These are phyloP conservation scores for Fusarium sp. DNA, from an alignment of 2,329 filamentous ascomycete species.

Conservation along the genomic window DNA sequence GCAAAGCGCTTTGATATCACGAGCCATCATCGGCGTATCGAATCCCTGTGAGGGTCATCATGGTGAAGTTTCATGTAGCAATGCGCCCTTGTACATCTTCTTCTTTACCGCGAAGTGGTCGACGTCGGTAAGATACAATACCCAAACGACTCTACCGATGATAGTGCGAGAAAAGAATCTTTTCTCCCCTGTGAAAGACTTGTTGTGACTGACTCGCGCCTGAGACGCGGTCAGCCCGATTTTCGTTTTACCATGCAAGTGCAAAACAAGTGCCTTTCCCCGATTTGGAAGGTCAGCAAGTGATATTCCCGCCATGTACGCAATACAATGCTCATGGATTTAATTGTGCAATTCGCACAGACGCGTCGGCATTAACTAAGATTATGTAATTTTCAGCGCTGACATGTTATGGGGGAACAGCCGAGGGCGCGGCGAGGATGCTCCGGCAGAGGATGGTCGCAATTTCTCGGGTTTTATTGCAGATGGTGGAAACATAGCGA, in stretches of 20 bases:
- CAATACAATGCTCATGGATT: neutral
- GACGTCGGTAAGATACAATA: neutral
- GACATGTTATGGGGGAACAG: neutral
- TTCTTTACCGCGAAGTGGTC: neutral
- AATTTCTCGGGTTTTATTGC: too few species aligned
- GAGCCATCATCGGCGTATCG: neutral
- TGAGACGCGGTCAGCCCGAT: neutral
- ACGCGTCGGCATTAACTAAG: rapidly evolving
- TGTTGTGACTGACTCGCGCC: neutral
- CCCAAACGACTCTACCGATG: rapidly evolving
- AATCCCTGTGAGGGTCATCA: neutral
- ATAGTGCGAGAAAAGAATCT: rapidly evolving
- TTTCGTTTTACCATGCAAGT: neutral
- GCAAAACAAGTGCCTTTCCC: neutral
- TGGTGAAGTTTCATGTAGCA: neutral
- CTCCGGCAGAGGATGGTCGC: neutral
- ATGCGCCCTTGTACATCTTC: too few species aligned
- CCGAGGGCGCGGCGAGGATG: neutral
- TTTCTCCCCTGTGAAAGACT: rapidly evolving
- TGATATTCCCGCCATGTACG: neutral
- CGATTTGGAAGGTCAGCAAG: neutral
- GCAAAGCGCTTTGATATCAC: neutral
- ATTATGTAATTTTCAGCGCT: neutral
- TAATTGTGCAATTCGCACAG: neutral
- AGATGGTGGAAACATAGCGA: too few species aligned